Percentiles rank a stretch among this genome's conserved stretches.
phyloP scores from a whole-genome alignment of 768 basidiomycete genomes.

The Hortiboletus flavorubellus region DNA sequence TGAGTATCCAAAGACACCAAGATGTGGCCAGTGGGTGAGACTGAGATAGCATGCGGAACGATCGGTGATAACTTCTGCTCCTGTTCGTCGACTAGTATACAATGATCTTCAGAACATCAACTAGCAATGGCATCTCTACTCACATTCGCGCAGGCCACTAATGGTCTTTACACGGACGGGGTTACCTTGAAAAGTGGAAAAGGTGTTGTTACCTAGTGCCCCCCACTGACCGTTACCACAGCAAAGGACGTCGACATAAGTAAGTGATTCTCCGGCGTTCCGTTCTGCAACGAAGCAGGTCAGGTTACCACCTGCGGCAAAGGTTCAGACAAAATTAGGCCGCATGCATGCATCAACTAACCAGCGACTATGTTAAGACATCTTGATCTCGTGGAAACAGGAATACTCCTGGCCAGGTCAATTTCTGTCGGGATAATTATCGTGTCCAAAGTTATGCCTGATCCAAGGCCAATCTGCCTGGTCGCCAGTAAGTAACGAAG shows the following conservation, averaged over 20 bases:
- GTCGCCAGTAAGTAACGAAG: slow-evolving; percentile 1
- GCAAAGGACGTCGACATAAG: slow-evolving; percentile 57
- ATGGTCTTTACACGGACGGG: slow-evolving; percentile 75
- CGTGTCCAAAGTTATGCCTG: slow-evolving; percentile 55
- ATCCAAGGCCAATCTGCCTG: slow-evolving; percentile 81
- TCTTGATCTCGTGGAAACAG: slow-evolving; percentile 47
- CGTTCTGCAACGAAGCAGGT: slow-evolving; percentile 76
- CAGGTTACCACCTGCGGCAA: slow-evolving; percentile 60
- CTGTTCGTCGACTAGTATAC: slow-evolving; percentile 58
- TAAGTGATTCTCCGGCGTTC: slow-evolving; percentile 30
- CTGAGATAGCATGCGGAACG: slow-evolving; percentile 54
- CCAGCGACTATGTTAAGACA: slow-evolving; percentile 70
- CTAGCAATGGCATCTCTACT: slow-evolving; percentile 26
- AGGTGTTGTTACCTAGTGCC: slow-evolving; percentile 60
- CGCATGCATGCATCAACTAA: slow-evolving; percentile 21
- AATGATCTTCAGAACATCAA: slow-evolving; percentile 3
- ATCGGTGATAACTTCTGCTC: slow-evolving; percentile 61
- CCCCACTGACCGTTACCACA: slow-evolving; percentile 86
- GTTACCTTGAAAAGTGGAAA: slow-evolving; percentile 65
- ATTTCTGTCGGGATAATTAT: slow-evolving; percentile 86
- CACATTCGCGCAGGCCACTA: slow-evolving; percentile 85
- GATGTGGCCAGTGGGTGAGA: slow-evolving; percentile 76
- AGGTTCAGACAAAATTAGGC: background rate
- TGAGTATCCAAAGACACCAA: slow-evolving; percentile 68
- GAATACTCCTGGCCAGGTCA: slow-evolving; percentile 58